A percentile compares a stretch with the other conserved stretches of the same genome.
Evolutionary conservation across 257 asterid genomes (phyloP).

Genomic region (Petunia axillaris): DNA sequence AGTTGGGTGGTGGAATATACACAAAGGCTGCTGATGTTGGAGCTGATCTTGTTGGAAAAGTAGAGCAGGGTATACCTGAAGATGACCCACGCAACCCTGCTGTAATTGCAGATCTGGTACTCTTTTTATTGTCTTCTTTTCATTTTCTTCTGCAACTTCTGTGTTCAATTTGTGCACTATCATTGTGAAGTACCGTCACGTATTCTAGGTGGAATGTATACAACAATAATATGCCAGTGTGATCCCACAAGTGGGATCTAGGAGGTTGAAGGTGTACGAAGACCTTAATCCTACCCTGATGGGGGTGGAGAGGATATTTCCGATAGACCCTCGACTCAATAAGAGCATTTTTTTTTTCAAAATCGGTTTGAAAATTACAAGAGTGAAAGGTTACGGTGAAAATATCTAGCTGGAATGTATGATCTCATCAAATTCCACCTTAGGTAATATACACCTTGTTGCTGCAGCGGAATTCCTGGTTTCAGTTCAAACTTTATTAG

Average conservation of each 20-base stretch:
- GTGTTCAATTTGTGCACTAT: constrained; percentile 6
- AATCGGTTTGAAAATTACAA: too few species aligned
- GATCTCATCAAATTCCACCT: neutral
- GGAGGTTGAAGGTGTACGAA: too few species aligned
- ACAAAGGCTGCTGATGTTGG: constrained; percentile 99
- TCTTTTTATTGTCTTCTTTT: constrained; percentile 22
- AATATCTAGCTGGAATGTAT: neutral
- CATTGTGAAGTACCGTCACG: neutral
- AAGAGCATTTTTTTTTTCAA: too few species aligned
- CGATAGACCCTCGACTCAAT: too few species aligned
- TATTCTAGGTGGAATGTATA: neutral
- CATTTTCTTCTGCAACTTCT: constrained; percentile 21
- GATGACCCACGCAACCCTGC: constrained; percentile 99
- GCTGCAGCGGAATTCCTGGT: neutral
- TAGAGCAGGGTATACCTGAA: constrained; percentile 99
- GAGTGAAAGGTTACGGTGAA: too few species aligned
- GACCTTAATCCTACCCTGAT: too few species aligned
- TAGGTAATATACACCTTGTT: neutral
- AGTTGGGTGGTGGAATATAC: constrained; percentile 97
- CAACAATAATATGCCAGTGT: too few species aligned
- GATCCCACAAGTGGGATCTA: too few species aligned
- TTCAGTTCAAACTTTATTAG: neutral
- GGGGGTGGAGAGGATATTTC: too few species aligned
- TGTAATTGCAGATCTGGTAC: constrained; percentile 96
- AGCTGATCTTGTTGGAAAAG: constrained; percentile 98